Evolutionary conservation across 2,329 filamentous ascomycete genomes (phyloP).

Genomic region (Phyllosticta paracitricarpa): DNA sequence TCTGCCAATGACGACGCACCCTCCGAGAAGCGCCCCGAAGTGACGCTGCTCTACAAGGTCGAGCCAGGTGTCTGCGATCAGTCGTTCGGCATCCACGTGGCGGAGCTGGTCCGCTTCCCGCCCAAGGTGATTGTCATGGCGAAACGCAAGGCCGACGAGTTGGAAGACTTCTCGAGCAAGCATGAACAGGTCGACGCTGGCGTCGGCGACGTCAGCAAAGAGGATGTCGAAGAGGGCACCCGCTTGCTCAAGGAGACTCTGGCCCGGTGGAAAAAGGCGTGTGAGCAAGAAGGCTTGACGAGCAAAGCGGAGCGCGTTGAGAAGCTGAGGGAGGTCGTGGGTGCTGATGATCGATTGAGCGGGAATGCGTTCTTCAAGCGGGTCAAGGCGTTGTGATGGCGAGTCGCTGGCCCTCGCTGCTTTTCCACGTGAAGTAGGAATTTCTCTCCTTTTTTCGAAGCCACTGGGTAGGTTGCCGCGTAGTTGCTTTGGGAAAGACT

Average conservation of each 20-base stretch:
- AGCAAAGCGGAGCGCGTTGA: conserved; percentile 64
- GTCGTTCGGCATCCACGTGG: conserved; percentile 96
- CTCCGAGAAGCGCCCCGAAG: conserved; percentile 49
- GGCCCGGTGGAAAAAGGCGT: conserved; percentile 69
- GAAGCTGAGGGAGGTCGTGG: conserved; percentile 68
- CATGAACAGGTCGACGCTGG: conserved; percentile 44
- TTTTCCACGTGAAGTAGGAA: not conserved
- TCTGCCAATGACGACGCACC: conserved; percentile 31
- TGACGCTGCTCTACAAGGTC: conserved; percentile 94
- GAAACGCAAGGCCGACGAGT: conserved; percentile 95
- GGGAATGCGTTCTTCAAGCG: conserved; percentile 64
- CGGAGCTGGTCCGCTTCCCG: conserved; percentile 90
- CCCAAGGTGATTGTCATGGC: conserved; percentile 98
- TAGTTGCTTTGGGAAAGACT: no score
- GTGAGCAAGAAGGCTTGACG: conserved; percentile 48
- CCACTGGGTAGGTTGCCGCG: no score
- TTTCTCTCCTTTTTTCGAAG: no score
- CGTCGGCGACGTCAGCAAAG: conserved; percentile 47
- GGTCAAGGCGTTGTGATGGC: conserved; percentile 35
- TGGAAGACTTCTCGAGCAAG: conserved; percentile 87
- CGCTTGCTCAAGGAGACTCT: conserved; percentile 74
- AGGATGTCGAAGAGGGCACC: conserved; percentile 85
- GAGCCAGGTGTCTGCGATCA: conserved; percentile 94
- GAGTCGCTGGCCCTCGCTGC: not conserved
- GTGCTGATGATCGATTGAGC: conserved; percentile 21